Evolutionary conservation across 2,329 filamentous ascomycete genomes (phyloP).

Genomic region (Mollisia scopiformis): DNA sequence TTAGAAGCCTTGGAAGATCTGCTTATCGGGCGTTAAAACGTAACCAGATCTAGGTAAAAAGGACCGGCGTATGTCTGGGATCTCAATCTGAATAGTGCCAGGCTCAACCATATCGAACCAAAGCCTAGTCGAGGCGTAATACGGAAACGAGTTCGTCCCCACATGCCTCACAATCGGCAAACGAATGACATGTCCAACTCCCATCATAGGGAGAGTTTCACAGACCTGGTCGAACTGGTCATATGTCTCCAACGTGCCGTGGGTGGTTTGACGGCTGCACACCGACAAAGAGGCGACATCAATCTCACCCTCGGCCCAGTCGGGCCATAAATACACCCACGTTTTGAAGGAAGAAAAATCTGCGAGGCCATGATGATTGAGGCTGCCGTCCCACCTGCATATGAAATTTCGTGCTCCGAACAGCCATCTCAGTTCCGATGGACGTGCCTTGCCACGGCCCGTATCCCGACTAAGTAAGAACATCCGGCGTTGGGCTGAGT

Average conservation of each 20-base stretch:
- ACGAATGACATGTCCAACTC: constrained; percentile 1
- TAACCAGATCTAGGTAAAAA: not conserved
- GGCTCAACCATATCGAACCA: constrained; percentile 11
- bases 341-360: not conserved
- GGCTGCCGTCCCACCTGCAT: constrained; percentile 11
- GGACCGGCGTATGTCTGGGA: constrained; percentile 1
- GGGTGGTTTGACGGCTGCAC: not conserved
- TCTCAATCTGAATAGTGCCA: not conserved
- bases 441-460: constrained; percentile 3
- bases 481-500: constrained; percentile 2
- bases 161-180: not conserved
- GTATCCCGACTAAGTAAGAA: constrained; percentile 11
- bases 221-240: constrained; percentile 11
- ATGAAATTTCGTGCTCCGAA: constrained; percentile 10
- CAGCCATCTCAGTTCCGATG: constrained; percentile 6
- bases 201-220: constrained; percentile 3
- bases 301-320: constrained; percentile 1
- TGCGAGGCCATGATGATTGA: constrained; percentile 13
- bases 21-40: constrained; percentile 4
- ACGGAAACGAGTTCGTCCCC: constrained; percentile 1
- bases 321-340: not conserved
- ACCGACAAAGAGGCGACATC: constrained; percentile 22
- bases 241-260: constrained; percentile 8
- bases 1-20: constrained; percentile 4
- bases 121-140: not conserved